Conservation (phyloP, 176 grass and related monocot genomes). For the Carex littledalei region DNA sequence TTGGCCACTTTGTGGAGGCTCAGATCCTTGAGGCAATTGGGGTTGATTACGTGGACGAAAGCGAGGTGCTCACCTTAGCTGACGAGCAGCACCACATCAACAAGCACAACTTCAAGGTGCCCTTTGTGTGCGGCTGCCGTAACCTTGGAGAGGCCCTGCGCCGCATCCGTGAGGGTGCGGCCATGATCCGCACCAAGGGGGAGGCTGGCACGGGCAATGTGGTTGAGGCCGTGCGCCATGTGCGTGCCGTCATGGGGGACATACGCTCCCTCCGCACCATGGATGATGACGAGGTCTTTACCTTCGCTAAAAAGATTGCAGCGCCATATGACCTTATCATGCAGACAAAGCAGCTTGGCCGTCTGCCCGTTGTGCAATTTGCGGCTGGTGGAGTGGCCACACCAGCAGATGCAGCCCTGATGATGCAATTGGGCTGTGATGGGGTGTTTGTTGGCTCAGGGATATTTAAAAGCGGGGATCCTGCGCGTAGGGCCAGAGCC, state of each 20-base stretch:
- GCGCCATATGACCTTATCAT: conserved; percentile 51
- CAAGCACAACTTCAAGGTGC: conserved; percentile 72
- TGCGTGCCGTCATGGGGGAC: conserved; percentile 45
- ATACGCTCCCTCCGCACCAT: conserved; percentile 44
- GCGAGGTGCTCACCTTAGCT: conserved; percentile 76
- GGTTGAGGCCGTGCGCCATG: conserved; percentile 64
- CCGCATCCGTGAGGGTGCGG: conserved; percentile 64
- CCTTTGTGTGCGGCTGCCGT: conserved; percentile 74
- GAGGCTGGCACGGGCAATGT: conserved; percentile 74
- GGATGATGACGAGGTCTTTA: conserved; percentile 59
- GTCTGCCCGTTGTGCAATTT: conserved; percentile 54
- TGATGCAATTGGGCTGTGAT: conserved; percentile 38
- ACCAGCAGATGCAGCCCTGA: conserved; percentile 47
- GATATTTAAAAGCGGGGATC: conserved; percentile 53
- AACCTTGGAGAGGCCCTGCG: conserved; percentile 66
- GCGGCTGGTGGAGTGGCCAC: conserved; percentile 44
- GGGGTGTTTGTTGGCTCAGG: conserved; percentile 43
- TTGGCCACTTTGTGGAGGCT: conserved; percentile 85
- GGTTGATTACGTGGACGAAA: conserved; percentile 91
- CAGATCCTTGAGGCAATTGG: conserved; percentile 66
- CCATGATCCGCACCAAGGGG: conserved; percentile 84
- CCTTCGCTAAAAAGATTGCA: conserved; percentile 49
- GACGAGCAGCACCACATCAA: conserved; percentile 79
- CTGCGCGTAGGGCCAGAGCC: conserved; percentile 33
- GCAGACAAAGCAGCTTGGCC: conserved; percentile 58